Conservation (phyloP, 331 rosid genomes). For the Spiraea crenata region DNA sequence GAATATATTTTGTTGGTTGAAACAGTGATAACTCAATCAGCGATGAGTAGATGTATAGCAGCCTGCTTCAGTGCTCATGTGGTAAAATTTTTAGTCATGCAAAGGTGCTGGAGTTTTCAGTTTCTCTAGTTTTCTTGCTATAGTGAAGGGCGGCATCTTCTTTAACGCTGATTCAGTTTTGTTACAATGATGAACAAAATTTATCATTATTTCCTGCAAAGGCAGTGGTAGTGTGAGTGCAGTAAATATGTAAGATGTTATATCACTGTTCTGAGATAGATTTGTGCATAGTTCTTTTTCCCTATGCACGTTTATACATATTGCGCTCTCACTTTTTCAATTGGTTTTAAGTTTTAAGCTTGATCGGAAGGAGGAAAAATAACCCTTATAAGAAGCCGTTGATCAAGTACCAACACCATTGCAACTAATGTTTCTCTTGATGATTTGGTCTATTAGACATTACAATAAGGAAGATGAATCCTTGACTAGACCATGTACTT, state of each 20-base stretch:
- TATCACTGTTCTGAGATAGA: neutral
- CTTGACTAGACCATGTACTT: too few species aligned
- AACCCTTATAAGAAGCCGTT: too few species aligned
- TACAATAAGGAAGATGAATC: too few species aligned
- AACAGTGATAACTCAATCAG: constrained; percentile 66
- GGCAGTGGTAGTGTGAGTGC: constrained; percentile 1
- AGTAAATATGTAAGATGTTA: neutral
- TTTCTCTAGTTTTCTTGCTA: constrained; percentile 8
- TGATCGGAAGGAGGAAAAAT: too few species aligned
- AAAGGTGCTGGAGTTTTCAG: constrained; percentile 37
- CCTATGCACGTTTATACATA: neutral
- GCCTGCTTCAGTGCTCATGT: constrained; percentile 72
- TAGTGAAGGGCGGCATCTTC: constrained; percentile 18
- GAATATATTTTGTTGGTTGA: constrained; percentile 18
- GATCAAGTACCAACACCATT: too few species aligned
- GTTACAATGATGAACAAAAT: neutral
- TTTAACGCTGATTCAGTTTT: neutral
- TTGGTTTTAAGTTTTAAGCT: neutral
- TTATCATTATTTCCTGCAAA: neutral
- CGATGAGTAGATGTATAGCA: constrained; percentile 60
- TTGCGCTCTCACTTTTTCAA: too few species aligned
- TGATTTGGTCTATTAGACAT: too few species aligned
- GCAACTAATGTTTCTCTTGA: too few species aligned
- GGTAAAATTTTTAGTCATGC: constrained; percentile 48
- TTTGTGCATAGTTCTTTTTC: neutral